Evolutionary conservation across 352 stramenopile genomes (phyloP).

Genomic region (Phytophthora cactorum): DNA sequence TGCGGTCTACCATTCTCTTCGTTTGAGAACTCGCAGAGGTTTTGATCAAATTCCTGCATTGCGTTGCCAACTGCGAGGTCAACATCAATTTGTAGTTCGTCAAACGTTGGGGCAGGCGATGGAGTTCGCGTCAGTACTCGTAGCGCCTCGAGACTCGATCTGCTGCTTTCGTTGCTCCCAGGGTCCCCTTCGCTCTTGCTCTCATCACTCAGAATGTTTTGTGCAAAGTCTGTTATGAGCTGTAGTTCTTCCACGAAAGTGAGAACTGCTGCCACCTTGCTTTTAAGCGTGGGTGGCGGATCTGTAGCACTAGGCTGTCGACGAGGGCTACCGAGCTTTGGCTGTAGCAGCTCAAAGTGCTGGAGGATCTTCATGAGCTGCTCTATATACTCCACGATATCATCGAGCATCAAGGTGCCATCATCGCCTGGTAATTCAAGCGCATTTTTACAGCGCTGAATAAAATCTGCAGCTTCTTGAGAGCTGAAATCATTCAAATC

Average conservation of each 20-base stretch:
- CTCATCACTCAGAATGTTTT: constrained; percentile 66
- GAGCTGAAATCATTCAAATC: neutral
- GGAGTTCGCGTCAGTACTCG: constrained; percentile 39
- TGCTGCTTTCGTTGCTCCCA: constrained; percentile 55
- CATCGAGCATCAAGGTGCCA: constrained; percentile 8
- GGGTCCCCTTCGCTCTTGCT: constrained; percentile 18
- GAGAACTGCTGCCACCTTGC: constrained; percentile 45
- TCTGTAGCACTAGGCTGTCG: constrained; percentile 14
- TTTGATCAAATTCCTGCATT: constrained; percentile 11
- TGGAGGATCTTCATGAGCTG: constrained; percentile 54
- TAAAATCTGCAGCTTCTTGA: constrained; percentile 29
- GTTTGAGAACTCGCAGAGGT: constrained; percentile 22
- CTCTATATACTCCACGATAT: constrained; percentile 39
- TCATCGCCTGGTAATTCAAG: constrained; percentile 18
- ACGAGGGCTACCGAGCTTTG: constrained; percentile 37
- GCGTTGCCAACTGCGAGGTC: constrained; percentile 19
- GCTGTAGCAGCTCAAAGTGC: constrained; percentile 44
- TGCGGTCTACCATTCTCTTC: constrained; percentile 17
- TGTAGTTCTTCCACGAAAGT: constrained; percentile 68
- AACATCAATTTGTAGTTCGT: constrained; percentile 33
- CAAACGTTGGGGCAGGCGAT: constrained; percentile 29
- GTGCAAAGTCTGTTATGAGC: constrained; percentile 62
- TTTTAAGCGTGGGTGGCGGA: constrained; percentile 27
- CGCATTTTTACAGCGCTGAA: constrained; percentile 29
- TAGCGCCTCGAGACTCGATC: constrained; percentile 41